Base-by-base conservation (phyloP, 2,329 filamentous ascomycete species). In the Scorias spongiosa region DNA sequence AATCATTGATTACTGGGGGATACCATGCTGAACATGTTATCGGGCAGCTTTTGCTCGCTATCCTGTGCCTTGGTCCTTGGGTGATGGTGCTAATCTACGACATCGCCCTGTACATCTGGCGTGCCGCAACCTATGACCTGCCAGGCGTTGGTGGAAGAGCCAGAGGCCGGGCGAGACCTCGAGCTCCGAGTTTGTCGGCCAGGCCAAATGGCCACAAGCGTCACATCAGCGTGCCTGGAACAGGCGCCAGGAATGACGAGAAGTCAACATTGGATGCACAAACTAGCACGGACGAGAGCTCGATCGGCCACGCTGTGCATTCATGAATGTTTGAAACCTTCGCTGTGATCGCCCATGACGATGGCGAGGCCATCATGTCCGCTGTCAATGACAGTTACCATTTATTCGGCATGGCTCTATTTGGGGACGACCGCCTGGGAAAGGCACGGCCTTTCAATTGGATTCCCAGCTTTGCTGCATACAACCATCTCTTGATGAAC, bases 31-130 rank as follows among this genome's bases (percentile, higher is more conserved):
- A 26, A 26, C n/a, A 29, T 26, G 20, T 7, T 4, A 26, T 26
- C 14, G 11, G 1, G 45, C 54, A 82, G 78, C 60, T 82, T 29
- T 53, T 80, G 45, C 69, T 81, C 46, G 77, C 73, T 18, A 52
- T 75, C 38, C 51, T 81, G 38, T 74, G 71, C 39, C 75, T 82
- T 49, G 71, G 72, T 2, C 79, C 79, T 10, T 83, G 78, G 76
- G 60, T 71, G 5, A 62, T 72, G 18, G 60, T 82, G 30, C 64
- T 84, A 48, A 44, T 77, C 49, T 81, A 81, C 64, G 79, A 84
- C 56, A 58, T 79, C 43, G 49, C 73, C 18, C 67, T 81, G 37
- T 84, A 80, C 60, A 49, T 76, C 46, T 73, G 71, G 58, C 76
- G 79, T 47, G 66, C 71, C 11, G 55, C 70, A 10, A 68, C 69